A percentile compares a stretch with the other conserved stretches of the same genome.
Evolutionary conservation across 345 rosid genomes (phyloP).

Genomic region (Euphorbia pulcherrima): DNA sequence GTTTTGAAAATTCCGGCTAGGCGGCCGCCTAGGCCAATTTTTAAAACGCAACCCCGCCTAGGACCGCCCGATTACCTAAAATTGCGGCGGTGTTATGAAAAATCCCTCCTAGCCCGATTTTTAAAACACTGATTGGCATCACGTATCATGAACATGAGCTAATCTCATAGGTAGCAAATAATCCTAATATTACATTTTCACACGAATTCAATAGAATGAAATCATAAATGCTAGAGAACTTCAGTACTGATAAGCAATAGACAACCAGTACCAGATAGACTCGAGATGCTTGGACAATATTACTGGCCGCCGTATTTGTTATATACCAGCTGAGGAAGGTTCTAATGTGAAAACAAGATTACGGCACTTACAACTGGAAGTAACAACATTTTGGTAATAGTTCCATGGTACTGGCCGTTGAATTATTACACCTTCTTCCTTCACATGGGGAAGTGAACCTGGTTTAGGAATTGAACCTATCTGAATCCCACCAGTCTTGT

Average conservation of each 20-base stretch:
- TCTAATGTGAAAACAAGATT: slow-evolving; percentile 10
- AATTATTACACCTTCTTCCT: slow-evolving; percentile 54
- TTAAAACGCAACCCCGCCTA: no score
- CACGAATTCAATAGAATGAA: neutral
- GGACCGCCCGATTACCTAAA: no score
- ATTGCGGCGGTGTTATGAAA: no score
- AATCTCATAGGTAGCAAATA: neutral
- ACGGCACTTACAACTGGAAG: slow-evolving; percentile 73
- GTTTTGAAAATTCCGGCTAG: no score
- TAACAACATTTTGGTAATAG: slow-evolving; percentile 95
- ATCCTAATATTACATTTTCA: neutral
- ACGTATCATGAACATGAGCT: slow-evolving; percentile 2
- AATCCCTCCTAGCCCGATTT: no score
- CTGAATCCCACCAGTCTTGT: slow-evolving; percentile 86
- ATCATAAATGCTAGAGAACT: neutral
- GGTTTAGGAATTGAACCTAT: slow-evolving; percentile 66
- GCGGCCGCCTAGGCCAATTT: no score
- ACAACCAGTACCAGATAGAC: neutral
- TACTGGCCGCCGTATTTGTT: neutral
- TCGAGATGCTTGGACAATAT: neutral
- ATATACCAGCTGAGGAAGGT: neutral
- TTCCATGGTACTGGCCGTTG: slow-evolving; percentile 90
- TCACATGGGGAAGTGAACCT: slow-evolving; percentile 65
- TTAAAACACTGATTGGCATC: slow-evolving; percentile 28
- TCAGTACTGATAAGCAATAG: neutral